A percentile compares a stretch with the other conserved stretches of the same genome.
phyloP scores from a whole-genome alignment of 345 rosid species.

The Mallotus nudiflorus region DNA sequence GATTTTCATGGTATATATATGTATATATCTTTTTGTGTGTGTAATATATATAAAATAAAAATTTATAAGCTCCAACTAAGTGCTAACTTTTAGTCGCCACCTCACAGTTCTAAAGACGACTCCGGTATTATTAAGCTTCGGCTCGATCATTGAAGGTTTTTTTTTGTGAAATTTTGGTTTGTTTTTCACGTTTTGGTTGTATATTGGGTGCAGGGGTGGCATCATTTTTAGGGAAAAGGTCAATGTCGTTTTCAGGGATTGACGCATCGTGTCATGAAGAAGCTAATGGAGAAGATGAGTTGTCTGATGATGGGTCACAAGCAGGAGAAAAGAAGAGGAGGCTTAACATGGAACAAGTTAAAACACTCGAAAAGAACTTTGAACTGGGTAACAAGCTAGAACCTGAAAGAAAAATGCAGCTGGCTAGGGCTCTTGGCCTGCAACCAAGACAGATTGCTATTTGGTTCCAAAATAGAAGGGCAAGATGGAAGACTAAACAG shows the following conservation, averaged over 20 bases:
- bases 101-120: too few species aligned
- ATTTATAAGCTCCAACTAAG: too few species aligned
- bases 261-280: conserved; percentile 41
- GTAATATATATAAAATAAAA: too few species aligned
- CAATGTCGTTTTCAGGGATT: conserved; percentile 63
- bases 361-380: conserved; percentile 89
- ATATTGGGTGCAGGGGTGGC: conserved; percentile 57
- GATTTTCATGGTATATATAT: conserved; percentile 63
- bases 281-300: conserved; percentile 69
- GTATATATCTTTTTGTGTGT: not conserved
- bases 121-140: too few species aligned
- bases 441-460: conserved; percentile 98
- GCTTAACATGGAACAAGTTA: conserved; percentile 89
- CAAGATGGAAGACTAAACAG: conserved; percentile 96
- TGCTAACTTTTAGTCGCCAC: not conserved
- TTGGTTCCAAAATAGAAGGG: conserved; percentile 98
- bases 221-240: conserved; percentile 79
- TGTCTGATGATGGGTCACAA: conserved; percentile 91
- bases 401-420: conserved; percentile 96
- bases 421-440: conserved; percentile 87
- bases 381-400: conserved; percentile 97
- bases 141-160: too few species aligned
- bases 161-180: too few species aligned
- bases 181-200: conserved; percentile 8
- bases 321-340: conserved; percentile 97